Percentiles rank a stretch among this genome's conserved stretches.
Conservation (phyloP, 768 basidiomycete genomes). For the Amanita polypyramis region DNA sequence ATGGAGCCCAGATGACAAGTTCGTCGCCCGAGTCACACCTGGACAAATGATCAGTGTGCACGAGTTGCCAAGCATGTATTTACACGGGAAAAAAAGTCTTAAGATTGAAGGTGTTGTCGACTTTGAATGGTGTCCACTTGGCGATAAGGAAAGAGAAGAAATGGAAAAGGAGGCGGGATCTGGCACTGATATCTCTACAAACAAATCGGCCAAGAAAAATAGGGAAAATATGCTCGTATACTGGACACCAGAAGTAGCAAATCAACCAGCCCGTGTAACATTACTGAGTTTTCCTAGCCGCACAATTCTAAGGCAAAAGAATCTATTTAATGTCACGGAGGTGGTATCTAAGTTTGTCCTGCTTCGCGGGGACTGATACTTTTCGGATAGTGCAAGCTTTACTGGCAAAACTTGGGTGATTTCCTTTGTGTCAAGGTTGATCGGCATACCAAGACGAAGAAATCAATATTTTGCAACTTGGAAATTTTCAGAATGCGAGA, state of each 20-base stretch:
- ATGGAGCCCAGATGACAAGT: slow-evolving; percentile 97
- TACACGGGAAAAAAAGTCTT: slow-evolving; percentile 92
- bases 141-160: slow-evolving; percentile 81
- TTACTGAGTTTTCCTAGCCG: slow-evolving; percentile 84
- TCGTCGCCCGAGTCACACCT: slow-evolving; percentile 78
- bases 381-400: slow-evolving; percentile 77
- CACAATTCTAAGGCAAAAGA: slow-evolving; percentile 81
- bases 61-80: slow-evolving; percentile 87
- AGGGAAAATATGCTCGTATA: slow-evolving; percentile 92
- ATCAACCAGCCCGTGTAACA: slow-evolving; percentile 96
- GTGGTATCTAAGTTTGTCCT: slow-evolving; percentile 20
- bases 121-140: slow-evolving; percentile 96
- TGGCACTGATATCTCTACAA: slow-evolving; percentile 21
- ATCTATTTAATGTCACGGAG: slow-evolving; percentile 96
- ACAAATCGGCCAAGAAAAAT: slow-evolving; percentile 47
- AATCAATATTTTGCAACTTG: slow-evolving; percentile 95
- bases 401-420: slow-evolving; percentile 98
- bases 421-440: slow-evolving; percentile 99
- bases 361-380: slow-evolving; percentile 4
- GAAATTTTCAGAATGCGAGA: slow-evolving; percentile 97
- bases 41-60: slow-evolving; percentile 95
- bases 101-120: slow-evolving; percentile 97
- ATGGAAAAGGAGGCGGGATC: slow-evolving; percentile 39
- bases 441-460: slow-evolving; percentile 97
- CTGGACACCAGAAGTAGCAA: slow-evolving; percentile 95